phyloP scores from a whole-genome alignment of 164 flowering plant genomes.

The Vitis cinerea region DNA sequence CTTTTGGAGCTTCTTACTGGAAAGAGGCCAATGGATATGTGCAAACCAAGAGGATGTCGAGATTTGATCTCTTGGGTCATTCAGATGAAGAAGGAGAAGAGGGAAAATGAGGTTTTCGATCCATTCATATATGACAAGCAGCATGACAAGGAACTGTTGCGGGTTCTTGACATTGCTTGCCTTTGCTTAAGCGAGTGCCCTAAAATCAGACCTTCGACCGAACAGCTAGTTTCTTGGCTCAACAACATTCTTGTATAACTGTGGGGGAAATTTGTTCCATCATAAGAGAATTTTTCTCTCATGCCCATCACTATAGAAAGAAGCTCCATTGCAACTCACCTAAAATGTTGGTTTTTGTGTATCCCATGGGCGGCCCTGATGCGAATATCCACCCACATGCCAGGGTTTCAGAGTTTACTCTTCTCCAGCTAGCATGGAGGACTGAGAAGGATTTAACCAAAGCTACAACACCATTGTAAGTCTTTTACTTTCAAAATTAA shows the following conservation, averaged over 20 bases:
- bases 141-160: constrained; percentile 39
- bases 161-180: constrained; percentile 65
- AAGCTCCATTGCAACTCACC: not conserved
- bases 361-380: not conserved
- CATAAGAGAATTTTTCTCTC: no score
- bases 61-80: constrained; percentile 79
- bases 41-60: constrained; percentile 59
- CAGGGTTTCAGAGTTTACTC: not conserved
- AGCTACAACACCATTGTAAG: constrained; percentile 10
- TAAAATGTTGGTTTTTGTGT: not conserved
- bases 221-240: constrained; percentile 66
- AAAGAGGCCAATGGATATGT: constrained; percentile 79
- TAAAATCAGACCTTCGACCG: constrained; percentile 59
- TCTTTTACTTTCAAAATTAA: constrained; percentile 5
- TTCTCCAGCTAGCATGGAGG: constrained; percentile 7
- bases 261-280: no score
- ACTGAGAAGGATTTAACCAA: constrained; percentile 4
- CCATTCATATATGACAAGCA: constrained; percentile 55
- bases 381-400: not conserved
- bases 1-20: constrained; percentile 85
- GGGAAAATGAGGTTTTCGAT: constrained; percentile 65
- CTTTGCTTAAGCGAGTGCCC: constrained; percentile 63
- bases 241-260: constrained; percentile 27
- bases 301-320: not conserved
- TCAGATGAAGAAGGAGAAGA: constrained; percentile 63